Base-by-base conservation (phyloP, 495 filamentous ascomycete genomes). In the Sordaria brevicollis region DNA sequence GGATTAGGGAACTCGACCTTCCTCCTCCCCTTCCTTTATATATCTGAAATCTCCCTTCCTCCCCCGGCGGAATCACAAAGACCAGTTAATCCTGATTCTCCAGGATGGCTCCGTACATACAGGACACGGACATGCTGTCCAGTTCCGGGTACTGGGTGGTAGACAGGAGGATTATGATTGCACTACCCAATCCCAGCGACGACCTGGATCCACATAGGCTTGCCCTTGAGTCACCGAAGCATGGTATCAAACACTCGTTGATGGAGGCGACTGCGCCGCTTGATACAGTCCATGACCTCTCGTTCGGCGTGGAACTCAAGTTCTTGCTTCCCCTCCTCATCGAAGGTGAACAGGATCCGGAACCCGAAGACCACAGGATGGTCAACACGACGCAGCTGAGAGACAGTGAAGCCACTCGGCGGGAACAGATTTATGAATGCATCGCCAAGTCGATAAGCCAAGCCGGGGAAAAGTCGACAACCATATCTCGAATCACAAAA, bases 371-470 rank as follows among this genome's bases (percentile, higher is more conserved):
- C 34, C 49, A 62, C 49, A 31, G 49, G 33, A 31, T 29, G 13
- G 49, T 62, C 49, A 62, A 31, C 25, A 62, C 17, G 49, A 62
- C 49, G 33, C 25, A 13, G 25, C 5, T 62, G 13, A 62, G 25
- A 62, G 33, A 69, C 34, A 57, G 68, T 35, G 33, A 68, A 17
- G 31, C 37, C 21, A 67, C 62, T 1, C 66, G 62, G 11, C 41
- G 66, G 19, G 65, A 71, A 21, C 71, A 74, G 11, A 71, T 65
- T 4, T 54, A 74, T 33, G 69, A 68, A 2, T 38, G 31, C 11
- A 49, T 78, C 5, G 75, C 74, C 11, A 31, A 71, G 33, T 73
- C 73, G 1, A 77, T 78, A 70, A 57, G 69, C 35, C 49, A 69
- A 10, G 49, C 65, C 0, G 75, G 73, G 9, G 67, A 72, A 37